A percentile compares a stretch with the other conserved stretches of the same genome.
phyloP scores from a whole-genome alignment of 495 filamentous ascomycete genomes.

The Aspergillus leporis region DNA sequence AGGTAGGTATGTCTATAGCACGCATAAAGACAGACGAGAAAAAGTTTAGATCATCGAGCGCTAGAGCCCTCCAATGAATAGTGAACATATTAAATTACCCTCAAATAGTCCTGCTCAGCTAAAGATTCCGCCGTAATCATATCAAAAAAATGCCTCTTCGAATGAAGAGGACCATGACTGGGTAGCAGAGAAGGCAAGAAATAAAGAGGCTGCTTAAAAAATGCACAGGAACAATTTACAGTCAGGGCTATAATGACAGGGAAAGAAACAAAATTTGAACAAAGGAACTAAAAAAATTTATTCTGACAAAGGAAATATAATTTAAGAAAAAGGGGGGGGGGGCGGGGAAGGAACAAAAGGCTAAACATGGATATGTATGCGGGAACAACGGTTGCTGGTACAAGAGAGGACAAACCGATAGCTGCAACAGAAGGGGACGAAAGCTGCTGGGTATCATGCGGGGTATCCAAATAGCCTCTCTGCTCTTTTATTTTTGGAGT shows the following conservation, averaged over 20 bases:
- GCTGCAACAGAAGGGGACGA: conserved; percentile 41
- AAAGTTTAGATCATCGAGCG: neutral
- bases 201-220: conserved; percentile 8
- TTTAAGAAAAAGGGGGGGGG: conserved; percentile 16
- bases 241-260: conserved; percentile 43
- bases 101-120: conserved; percentile 19
- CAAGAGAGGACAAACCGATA: conserved; percentile 33
- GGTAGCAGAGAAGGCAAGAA: conserved; percentile 1
- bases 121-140: conserved; percentile 2
- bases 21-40: neutral
- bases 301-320: conserved; percentile 25
- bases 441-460: conserved; percentile 48
- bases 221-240: conserved; percentile 39
- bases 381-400: conserved; percentile 24
- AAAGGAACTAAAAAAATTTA: conserved; percentile 38
- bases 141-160: conserved; percentile 6
- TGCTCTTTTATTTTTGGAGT: conserved; percentile 35
- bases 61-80: conserved; percentile 2
- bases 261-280: conserved; percentile 32
- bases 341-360: conserved; percentile 28
- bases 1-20: neutral
- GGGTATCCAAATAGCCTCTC: conserved; percentile 46
- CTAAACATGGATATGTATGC: conserved; percentile 35
- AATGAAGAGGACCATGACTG: neutral
- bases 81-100: conserved; percentile 25